Evolutionary conservation across 345 rosid genomes (phyloP), one percentile per base, ranked within the genome.

Genomic region (Fremontodendron californicum): DNA sequence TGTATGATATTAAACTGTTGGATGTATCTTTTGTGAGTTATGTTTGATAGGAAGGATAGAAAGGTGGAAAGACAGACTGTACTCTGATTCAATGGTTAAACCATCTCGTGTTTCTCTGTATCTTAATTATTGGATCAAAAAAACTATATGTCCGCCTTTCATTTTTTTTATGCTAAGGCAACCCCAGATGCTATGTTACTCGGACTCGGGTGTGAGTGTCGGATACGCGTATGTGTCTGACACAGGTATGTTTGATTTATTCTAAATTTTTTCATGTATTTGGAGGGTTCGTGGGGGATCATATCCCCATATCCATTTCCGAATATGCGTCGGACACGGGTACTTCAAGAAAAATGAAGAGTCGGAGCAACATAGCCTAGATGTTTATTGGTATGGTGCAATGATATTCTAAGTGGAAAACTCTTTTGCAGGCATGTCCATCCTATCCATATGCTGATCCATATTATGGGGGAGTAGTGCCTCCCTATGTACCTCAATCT

Each of bases 401-500:
- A 39, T 65, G 48, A 39, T 67, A 25, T 0, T 78, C 35, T 77
- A 63, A 76, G 39, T 23, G 31, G 58, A 48, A 42, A 48, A 40
- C 37, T 46, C 54, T 18, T 70, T 80, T 57, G 86, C 86, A 90
- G 94, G 88, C 90, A 71, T 86, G 86, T 77, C 85, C 84, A 33
- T 52, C 91, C 13, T 82, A 86, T 75, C 83, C 81, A 45, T 85
- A 82, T 48, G 81, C 80, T 9, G 90, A 90, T 79, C 86, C 85
- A 31, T 86, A 76, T 76, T 84, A 80, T 58, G 84, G 84, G 18
- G 86, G 84, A 74, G 85, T 79, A 42, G 63, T 83, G 81, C 85
- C 87, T 58, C 78, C 90, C 65, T 89, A 83, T 83, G 85, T 80
- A 78, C 80, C 89, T 77, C 86, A 86, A 76, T 57, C 89, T 46